Percentiles rank a stretch among this genome's conserved stretches.
Conservation (phyloP, 768 basidiomycete species). For the Hypholoma sublateritium region DNA sequence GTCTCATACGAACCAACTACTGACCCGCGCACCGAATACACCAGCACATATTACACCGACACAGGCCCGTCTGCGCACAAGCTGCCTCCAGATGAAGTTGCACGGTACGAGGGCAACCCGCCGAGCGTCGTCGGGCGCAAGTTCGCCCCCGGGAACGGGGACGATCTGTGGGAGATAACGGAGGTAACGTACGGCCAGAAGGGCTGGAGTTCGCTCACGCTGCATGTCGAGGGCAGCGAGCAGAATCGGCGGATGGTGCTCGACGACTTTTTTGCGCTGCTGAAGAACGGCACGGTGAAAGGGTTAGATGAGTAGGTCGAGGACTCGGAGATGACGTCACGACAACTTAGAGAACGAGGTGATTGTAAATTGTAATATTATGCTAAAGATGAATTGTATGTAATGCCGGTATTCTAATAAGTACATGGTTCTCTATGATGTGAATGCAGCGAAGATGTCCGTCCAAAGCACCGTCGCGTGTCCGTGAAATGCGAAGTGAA, state of each 20-base stretch:
- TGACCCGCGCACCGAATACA: no score
- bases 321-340: neutral
- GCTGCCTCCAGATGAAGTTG: neutral
- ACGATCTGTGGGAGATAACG: constrained; percentile 6
- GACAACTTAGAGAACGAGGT: no score
- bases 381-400: no score
- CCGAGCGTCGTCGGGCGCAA: constrained; percentile 3
- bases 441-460: no score
- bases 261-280: constrained; percentile 4
- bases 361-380: no score
- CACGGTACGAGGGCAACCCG: constrained; percentile 1
- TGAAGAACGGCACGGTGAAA: constrained; percentile 4
- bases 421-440: no score
- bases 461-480: no score
- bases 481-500: no score
- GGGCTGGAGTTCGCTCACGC: neutral
- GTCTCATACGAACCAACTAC: neutral
- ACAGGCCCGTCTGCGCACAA: constrained; percentile 3
- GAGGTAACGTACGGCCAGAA: neutral
- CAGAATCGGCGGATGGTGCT: neutral
- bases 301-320: neutral
- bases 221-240: neutral
- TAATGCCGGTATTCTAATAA: no score
- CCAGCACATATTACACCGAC: constrained; percentile 3
- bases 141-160: constrained; percentile 2